These are phyloP conservation scores for Trichoderma reesei DNA, from an alignment of 495 filamentous ascomycete species.

Conservation along the genomic window DNA sequence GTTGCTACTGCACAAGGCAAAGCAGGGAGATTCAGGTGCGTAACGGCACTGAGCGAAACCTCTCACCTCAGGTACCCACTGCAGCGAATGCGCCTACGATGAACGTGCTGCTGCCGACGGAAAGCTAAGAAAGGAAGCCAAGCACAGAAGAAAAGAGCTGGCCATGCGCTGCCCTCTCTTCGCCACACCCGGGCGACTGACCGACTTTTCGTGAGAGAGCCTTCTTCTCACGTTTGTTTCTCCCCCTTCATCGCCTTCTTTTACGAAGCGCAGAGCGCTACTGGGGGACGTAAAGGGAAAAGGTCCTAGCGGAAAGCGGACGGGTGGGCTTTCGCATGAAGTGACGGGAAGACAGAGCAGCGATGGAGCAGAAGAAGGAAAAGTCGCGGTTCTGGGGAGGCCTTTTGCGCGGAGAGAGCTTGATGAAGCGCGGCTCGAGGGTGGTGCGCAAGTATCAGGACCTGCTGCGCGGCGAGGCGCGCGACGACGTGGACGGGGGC, in stretches of 20 bases:
- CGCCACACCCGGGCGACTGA: conserved; percentile 16
- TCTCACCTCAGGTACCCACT: too few relatives aligned
- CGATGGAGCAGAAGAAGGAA: conserved; percentile 9
- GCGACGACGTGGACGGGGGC: neutral
- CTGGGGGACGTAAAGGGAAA: too few relatives aligned
- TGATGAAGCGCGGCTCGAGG: conserved; percentile 16
- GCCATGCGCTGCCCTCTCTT: conserved; percentile 15
- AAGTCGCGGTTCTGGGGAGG: conserved; percentile 31
- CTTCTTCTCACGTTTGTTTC: conserved; percentile 14
- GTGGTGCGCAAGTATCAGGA: conserved; percentile 5
- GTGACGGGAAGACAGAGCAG: neutral
- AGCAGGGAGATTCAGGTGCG: neutral
- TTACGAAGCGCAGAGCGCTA: conserved; percentile 11
- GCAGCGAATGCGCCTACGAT: too few relatives aligned
- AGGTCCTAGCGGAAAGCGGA: conserved; percentile 11
- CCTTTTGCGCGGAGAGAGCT: conserved; percentile 27
- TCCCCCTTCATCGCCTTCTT: too few relatives aligned
- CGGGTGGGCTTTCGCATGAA: neutral
- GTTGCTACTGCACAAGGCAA: neutral
- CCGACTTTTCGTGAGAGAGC: conserved; percentile 13
- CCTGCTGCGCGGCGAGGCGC: conserved; percentile 1
- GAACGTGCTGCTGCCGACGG: too few relatives aligned
- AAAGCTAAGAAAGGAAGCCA: conserved; percentile 14
- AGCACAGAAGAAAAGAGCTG: neutral
- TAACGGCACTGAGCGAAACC: neutral